These are phyloP conservation scores for Russula sp. DNA, from an alignment of 768 basidiomycete genomes.

Conservation along the genomic window DNA sequence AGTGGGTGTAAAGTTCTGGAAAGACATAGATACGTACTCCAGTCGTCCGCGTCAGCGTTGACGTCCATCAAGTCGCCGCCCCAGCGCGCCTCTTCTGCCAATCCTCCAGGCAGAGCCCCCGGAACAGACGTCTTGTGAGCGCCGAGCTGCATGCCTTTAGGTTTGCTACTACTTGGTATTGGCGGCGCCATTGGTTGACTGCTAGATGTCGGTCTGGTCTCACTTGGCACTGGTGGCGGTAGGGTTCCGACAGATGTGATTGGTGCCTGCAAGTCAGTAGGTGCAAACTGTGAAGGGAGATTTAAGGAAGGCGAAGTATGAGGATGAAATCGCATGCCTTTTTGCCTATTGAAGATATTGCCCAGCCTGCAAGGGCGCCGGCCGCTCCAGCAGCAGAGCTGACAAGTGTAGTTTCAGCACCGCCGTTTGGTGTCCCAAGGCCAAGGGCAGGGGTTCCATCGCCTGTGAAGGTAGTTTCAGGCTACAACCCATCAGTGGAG, in stretches of 20 bases:
- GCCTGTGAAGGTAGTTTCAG: conserved; percentile 41
- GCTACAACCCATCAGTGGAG: conserved; percentile 32
- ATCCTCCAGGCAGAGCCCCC: conserved; percentile 41
- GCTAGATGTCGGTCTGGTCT: conserved; percentile 5
- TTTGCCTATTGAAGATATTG: conserved; percentile 82
- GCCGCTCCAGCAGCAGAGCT: conserved; percentile 89
- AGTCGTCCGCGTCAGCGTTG: conserved; percentile 88
- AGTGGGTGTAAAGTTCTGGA: conserved; percentile 2
- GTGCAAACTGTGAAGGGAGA: conserved; percentile 2
- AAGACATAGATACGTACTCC: conserved; percentile 57
- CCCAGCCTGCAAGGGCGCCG: conserved; percentile 91
- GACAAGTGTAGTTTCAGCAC: conserved; percentile 46
- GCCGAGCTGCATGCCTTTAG: conserved; percentile 66
- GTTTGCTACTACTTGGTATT: conserved; percentile 29
- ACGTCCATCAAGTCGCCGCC: conserved; percentile 85
- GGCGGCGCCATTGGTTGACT: background rate
- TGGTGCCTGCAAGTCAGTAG: conserved; percentile 1
- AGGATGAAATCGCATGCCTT: conserved; percentile 40
- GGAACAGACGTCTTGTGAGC: conserved; percentile 38
- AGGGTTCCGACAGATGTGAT: background rate
- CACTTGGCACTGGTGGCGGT: conserved; percentile 16
- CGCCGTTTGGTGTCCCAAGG: conserved; percentile 20
- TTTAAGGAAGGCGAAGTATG: background rate
- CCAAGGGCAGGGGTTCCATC: conserved; percentile 19
- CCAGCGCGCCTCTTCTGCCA: conserved; percentile 50